phyloP scores from a whole-genome alignment of 441 rosid species.

The Croton setiger region DNA sequence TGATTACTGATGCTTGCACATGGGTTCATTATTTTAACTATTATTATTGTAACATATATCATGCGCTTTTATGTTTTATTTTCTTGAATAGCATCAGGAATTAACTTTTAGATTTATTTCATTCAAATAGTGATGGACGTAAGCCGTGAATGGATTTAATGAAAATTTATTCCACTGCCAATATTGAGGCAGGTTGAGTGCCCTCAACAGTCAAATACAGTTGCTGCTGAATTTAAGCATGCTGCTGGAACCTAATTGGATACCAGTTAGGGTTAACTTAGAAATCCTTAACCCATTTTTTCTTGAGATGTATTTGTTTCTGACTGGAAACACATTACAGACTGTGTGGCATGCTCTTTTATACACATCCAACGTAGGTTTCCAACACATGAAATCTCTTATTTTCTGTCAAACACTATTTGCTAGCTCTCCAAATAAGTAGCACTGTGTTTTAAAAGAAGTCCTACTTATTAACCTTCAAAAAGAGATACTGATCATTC shows the following conservation, averaged over 20 bases:
- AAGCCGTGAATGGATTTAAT: background rate
- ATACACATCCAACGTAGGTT: too few relatives aligned
- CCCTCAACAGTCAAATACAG: background rate
- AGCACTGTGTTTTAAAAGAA: too few relatives aligned
- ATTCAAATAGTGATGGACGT: background rate
- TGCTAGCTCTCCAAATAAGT: too few relatives aligned
- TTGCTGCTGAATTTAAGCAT: background rate
- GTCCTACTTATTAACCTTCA: too few relatives aligned
- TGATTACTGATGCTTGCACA: background rate
- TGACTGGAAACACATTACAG: background rate
- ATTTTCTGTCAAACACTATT: background rate
- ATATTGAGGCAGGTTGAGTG: background rate
- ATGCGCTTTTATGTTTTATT: background rate
- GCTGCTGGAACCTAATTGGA: background rate
- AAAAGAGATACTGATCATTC: background rate
- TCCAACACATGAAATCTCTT: background rate
- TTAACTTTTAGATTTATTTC: background rate
- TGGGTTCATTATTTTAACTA: background rate
- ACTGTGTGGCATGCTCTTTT: too few relatives aligned
- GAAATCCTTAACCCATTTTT: background rate
- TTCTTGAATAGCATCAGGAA: background rate
- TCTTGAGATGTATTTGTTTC: constrained; percentile 1
- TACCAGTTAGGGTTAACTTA: background rate
- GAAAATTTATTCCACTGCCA: background rate
- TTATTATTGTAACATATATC: background rate